Evolutionary conservation across 2,329 filamentous ascomycete species (phyloP).

Genomic region (Pseudogymnoascus verrucosus): DNA sequence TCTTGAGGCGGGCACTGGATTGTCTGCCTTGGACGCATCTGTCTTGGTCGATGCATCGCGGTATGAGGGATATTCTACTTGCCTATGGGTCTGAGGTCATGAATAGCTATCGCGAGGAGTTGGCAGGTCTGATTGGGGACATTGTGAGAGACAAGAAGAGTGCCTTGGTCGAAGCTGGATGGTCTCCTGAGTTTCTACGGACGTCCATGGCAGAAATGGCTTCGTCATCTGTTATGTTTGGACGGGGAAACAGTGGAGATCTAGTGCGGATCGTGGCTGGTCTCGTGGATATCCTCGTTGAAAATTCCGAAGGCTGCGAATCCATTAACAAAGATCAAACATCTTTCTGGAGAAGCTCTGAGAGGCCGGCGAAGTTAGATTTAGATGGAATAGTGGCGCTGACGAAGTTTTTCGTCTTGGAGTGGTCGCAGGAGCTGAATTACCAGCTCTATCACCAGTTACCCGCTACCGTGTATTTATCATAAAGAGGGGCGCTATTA

Average conservation of each 20-base stretch:
- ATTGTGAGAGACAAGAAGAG: slow-evolving; percentile 12
- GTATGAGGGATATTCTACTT: slow-evolving; percentile 26
- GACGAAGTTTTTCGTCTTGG: slow-evolving; percentile 28
- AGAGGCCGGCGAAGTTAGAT: slow-evolving; percentile 14
- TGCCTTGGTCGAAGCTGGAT: slow-evolving; percentile 21
- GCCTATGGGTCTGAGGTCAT: slow-evolving; percentile 24
- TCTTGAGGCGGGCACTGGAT: slow-evolving; percentile 24
- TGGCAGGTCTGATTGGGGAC: slow-evolving; percentile 18
- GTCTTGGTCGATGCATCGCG: slow-evolving; percentile 30
- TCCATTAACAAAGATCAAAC: slow-evolving; percentile 11
- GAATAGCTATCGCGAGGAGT: slow-evolving; percentile 19
- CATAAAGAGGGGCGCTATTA: background rate
- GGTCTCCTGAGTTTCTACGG: slow-evolving; percentile 24
- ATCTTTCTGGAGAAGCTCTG: background rate
- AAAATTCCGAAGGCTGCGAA: slow-evolving; percentile 10
- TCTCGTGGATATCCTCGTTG: slow-evolving; percentile 14
- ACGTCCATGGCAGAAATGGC: slow-evolving; percentile 26
- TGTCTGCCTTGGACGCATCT: slow-evolving; percentile 28
- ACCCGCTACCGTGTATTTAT: slow-evolving; percentile 14
- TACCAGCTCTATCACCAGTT: slow-evolving; percentile 31
- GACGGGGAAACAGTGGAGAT: slow-evolving; percentile 27
- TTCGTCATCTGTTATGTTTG: slow-evolving; percentile 24
- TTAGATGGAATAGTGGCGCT: slow-evolving; percentile 23
- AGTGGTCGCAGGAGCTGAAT: slow-evolving; percentile 31
- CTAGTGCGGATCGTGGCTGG: slow-evolving; percentile 26